Evolutionary conservation across 306 rosid genomes (phyloP), one percentile per base, ranked within the genome.

Genomic region (Alnus rubra): DNA sequence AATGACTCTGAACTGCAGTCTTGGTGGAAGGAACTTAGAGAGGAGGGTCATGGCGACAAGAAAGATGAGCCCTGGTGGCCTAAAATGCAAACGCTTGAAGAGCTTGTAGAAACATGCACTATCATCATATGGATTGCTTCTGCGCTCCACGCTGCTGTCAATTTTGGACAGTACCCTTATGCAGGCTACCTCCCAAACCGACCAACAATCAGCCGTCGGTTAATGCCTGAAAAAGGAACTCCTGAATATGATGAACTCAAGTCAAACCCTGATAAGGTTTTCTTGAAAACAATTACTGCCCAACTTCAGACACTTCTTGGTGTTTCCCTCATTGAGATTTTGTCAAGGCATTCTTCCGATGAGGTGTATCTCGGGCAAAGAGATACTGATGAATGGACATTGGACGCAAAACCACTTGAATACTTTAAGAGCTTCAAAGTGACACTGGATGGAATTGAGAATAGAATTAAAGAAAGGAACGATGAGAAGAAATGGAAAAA

Each of bases 1-100:
- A 5, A 72, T 2, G 92, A 90, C 28, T 1, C 0, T 7, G 92
- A 90, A 56, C 92, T 88, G 14, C 90, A 86, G 69, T 68, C 81
- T 39, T 90, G 94, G 94, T 90, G 94, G 94, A 82, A 86, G 68
- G 94, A 90, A 55, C 45, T 90, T 44, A 77, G 79, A 69, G 88
- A 86, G 31, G 54, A 70, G 30, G 94, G 94, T 30, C 92, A 90
- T 9, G 89, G 90, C 18, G 91, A 90, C 84, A 86, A 82, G 88
- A 88, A 90, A 82, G n/a, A 88, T 4, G 87, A 90, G 64, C 76
- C 84, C 7, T 86, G 92, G 94, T 90, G 94, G 94, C 89, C 90
- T 33, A 86, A 81, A 31, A 82, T 90, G 90, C 74, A 88, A 16
- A 90, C 76, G 2, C 10, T 54, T 1, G 56, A 82, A 37, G 88